Evolutionary conservation across 73 alveolate genomes (phyloP).

Genomic region (Chromera velia): DNA sequence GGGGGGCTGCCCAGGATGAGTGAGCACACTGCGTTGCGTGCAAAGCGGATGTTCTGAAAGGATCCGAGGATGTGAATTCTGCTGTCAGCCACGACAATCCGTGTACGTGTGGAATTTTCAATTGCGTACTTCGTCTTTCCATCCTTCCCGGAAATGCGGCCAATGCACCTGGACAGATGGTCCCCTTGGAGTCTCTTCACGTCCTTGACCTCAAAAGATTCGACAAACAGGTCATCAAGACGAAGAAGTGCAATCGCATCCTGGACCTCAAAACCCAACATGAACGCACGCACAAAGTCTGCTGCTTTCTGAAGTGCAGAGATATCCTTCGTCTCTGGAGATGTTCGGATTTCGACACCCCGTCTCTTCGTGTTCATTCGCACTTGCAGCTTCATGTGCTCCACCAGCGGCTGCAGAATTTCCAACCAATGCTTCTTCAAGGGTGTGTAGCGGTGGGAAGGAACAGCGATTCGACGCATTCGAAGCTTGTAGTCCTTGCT

Average conservation of each 20-base stretch:
- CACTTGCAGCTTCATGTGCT: constrained; percentile 93
- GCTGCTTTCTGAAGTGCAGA: constrained; percentile 86
- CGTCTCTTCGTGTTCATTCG: constrained; percentile 90
- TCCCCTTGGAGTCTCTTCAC: constrained; percentile 89
- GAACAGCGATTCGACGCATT: constrained; percentile 85
- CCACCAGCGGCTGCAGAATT: constrained; percentile 87
- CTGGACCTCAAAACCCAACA: constrained; percentile 93
- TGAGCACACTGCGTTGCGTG: constrained; percentile 87
- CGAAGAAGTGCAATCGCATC: constrained; percentile 94
- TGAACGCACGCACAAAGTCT: constrained; percentile 90
- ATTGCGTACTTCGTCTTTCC: constrained; percentile 97
- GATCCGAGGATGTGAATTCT: constrained; percentile 90
- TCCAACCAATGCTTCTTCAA: constrained; percentile 87
- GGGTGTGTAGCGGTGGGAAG: constrained; percentile 89
- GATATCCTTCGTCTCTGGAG: constrained; percentile 76
- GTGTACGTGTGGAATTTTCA: constrained; percentile 91
- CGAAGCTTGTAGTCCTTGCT: no score
- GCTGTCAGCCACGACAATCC: constrained; percentile 88
- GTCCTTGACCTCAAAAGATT: constrained; percentile 91
- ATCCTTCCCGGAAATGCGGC: constrained; percentile 94
- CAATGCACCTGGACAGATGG: constrained; percentile 89
- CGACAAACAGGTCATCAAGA: constrained; percentile 90
- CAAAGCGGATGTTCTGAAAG: constrained; percentile 78
- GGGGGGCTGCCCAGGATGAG: constrained; percentile 89
- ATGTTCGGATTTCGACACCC: constrained; percentile 81